Evolutionary conservation across 2,329 filamentous ascomycete genomes (phyloP).

Genomic region (Fusarium burgessii): DNA sequence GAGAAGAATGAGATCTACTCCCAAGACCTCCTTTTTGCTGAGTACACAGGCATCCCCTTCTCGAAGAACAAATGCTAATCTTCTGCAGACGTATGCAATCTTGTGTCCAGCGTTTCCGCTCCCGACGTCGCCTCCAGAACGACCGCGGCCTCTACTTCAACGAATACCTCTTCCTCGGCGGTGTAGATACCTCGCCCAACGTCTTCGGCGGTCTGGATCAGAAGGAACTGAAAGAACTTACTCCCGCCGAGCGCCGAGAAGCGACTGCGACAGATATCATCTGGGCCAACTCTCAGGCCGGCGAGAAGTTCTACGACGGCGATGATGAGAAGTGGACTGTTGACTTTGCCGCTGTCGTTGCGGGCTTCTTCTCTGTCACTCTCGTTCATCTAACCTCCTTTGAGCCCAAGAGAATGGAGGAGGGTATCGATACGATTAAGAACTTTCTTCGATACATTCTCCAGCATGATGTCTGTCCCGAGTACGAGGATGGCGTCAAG

Average conservation of each 20-base stretch:
- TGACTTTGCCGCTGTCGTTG: slow-evolving; percentile 82
- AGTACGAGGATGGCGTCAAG: slow-evolving; percentile 76
- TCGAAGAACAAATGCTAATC: not conserved
- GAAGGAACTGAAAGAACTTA: slow-evolving; percentile 66
- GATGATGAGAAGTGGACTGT: slow-evolving; percentile 74
- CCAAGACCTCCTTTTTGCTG: slow-evolving; percentile 64
- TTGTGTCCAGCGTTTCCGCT: slow-evolving; percentile 84
- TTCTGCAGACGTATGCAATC: slow-evolving; percentile 78
- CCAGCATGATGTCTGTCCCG: slow-evolving; percentile 86
- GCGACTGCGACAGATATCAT: slow-evolving; percentile 74
- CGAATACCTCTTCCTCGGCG: slow-evolving; percentile 86
- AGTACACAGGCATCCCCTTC: slow-evolving; percentile 56
- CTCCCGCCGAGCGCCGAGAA: slow-evolving; percentile 70
- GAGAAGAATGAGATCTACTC: slow-evolving; percentile 76
- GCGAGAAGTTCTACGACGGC: slow-evolving; percentile 62
- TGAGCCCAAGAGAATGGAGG: slow-evolving; percentile 65
- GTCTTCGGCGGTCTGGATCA: slow-evolving; percentile 72
- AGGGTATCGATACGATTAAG: slow-evolving; percentile 74
- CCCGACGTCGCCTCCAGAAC: slow-evolving; percentile 78
- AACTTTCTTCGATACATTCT: slow-evolving; percentile 93
- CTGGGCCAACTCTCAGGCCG: slow-evolving; percentile 58
- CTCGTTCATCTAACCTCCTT: slow-evolving; percentile 69
- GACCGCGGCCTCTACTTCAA: slow-evolving; percentile 75
- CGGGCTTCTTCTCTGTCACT: slow-evolving; percentile 78
- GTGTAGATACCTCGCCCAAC: slow-evolving; percentile 71